These are phyloP conservation scores for Xerocomellus chrysenteron DNA, from an alignment of 768 basidiomycete species.

Conservation along the genomic window DNA sequence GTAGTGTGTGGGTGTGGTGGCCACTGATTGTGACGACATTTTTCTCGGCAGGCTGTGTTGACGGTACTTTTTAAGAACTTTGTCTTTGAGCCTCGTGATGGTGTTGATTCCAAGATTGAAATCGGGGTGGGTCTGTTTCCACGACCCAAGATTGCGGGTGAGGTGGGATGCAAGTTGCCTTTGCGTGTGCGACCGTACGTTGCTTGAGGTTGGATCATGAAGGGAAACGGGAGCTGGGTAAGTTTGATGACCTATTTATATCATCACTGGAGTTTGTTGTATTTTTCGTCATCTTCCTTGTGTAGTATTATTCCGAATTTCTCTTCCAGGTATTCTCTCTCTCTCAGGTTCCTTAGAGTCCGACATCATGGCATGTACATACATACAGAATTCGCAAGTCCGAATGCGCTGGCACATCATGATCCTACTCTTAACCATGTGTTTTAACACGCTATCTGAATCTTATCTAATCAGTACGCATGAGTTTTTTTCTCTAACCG, in stretches of 20 bases:
- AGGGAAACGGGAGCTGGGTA: no score
- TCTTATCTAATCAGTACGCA: background rate
- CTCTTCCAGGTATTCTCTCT: no score
- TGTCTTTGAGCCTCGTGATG: constrained; percentile 34
- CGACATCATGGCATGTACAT: no score
- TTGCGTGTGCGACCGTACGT: constrained; percentile 18
- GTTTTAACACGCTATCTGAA: no score
- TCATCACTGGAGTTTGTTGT: no score
- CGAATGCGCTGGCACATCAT: no score
- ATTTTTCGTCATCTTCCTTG: no score
- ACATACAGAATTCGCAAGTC: no score
- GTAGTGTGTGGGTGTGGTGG: background rate
- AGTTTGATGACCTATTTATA: no score
- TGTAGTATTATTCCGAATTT: no score
- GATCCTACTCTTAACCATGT: no score
- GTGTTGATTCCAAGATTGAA: constrained; percentile 26
- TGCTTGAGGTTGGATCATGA: background rate
- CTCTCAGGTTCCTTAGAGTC: no score
- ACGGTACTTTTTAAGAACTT: constrained; percentile 43
- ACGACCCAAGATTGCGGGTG: constrained; percentile 13
- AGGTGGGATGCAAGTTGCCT: constrained; percentile 24
- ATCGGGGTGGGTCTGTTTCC: constrained; percentile 3
- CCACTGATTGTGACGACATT: background rate
- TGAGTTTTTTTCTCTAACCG: background rate
- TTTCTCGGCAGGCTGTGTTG: constrained; percentile 37